phyloP scores from a whole-genome alignment of 495 filamentous ascomycete genomes.

The Penicillium manginii region DNA sequence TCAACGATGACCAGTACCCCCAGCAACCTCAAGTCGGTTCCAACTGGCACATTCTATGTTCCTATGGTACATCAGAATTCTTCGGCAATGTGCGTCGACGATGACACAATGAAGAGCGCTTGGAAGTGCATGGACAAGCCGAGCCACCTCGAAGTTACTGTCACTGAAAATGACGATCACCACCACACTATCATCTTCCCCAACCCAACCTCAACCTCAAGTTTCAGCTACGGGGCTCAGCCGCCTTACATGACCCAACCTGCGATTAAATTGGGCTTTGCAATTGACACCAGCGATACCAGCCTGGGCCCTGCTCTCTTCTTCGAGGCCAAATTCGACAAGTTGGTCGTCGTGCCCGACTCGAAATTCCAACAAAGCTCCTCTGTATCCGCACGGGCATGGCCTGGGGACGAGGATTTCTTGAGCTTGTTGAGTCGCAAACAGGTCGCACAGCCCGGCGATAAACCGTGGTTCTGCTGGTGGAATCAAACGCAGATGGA shows the following conservation, averaged over 20 bases:
- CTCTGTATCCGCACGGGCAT: conserved; percentile 32
- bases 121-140: conserved; percentile 66
- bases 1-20: conserved; percentile 62
- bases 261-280: conserved; percentile 58
- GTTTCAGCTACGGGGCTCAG: conserved; percentile 74
- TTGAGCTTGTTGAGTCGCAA: conserved; percentile 37
- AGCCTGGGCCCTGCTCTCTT: conserved; percentile 74
- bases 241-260: conserved; percentile 56
- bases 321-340: conserved; percentile 73
- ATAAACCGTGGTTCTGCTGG: conserved; percentile 84
- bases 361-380: conserved; percentile 41
- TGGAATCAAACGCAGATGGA: conserved; percentile 86
- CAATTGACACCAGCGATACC: conserved; percentile 65
- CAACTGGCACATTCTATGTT: conserved; percentile 67
- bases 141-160: conserved; percentile 44
- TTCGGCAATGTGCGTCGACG: conserved; percentile 68
- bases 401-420: conserved; percentile 32
- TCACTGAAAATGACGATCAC: conserved; percentile 26
- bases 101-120: conserved; percentile 59
- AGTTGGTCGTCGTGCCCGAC: conserved; percentile 75
- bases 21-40: conserved; percentile 58
- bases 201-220: conserved; percentile 33
- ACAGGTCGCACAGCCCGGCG: conserved; percentile 56
- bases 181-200: conserved; percentile 34
- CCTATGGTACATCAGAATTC: conserved; percentile 59